These are phyloP conservation scores for Nectriaceae sp. DNA, from an alignment of 2,329 filamentous ascomycete genomes.

Conservation along the genomic window DNA sequence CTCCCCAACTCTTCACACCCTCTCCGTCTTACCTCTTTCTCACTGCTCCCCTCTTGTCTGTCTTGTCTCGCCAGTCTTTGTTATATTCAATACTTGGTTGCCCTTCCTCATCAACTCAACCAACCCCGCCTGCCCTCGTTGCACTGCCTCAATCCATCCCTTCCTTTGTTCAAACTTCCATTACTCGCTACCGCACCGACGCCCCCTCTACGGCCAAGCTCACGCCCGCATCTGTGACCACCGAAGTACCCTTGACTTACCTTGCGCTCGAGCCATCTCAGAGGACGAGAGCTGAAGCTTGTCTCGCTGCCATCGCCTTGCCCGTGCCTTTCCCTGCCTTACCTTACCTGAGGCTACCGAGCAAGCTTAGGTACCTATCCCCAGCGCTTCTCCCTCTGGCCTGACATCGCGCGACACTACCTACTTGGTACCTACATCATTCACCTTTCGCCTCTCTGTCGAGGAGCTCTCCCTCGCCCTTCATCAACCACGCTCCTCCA, in stretches of 20 bases:
- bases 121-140: not conserved
- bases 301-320: not conserved
- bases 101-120: not conserved
- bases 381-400: conserved; percentile 5
- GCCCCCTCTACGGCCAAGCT: not conserved
- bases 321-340: not conserved
- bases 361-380: conserved; percentile 1
- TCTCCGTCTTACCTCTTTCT: not conserved
- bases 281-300: not conserved
- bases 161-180: not conserved
- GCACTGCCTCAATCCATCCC: not conserved
- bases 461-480: conserved; percentile 4
- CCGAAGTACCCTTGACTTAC: not conserved
- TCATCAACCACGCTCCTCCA: conserved; percentile 6
- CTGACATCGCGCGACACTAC: conserved; percentile 13
- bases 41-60: not conserved
- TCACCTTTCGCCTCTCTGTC: not conserved
- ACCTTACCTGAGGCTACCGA: not conserved
- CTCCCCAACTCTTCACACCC: not conserved
- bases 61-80: too few relatives aligned
- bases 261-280: not conserved
- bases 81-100: too few relatives aligned
- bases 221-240: not conserved
- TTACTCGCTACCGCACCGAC: not conserved
- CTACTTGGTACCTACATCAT: conserved; percentile 1